A percentile compares a stretch with the other conserved stretches of the same genome.
Evolutionary conservation across 2,329 filamentous ascomycete genomes (phyloP).

Genomic region (Salinomyces thailandicus): DNA sequence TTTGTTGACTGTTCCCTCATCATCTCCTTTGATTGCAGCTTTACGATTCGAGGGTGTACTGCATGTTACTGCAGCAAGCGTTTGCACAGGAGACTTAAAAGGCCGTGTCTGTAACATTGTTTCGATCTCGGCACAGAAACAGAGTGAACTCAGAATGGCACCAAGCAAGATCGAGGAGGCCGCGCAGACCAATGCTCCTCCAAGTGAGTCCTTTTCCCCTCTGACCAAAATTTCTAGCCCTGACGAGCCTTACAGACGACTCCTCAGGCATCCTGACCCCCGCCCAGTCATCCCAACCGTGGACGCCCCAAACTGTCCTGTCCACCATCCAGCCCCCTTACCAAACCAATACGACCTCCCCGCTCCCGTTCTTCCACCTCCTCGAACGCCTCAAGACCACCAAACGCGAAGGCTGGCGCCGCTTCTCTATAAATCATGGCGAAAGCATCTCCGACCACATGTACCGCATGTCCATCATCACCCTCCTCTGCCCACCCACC

Average conservation of each 20-base stretch:
- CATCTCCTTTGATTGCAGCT: too few relatives aligned
- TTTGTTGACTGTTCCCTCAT: too few relatives aligned
- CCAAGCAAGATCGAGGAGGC: constrained; percentile 6
- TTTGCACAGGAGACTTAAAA: too few relatives aligned
- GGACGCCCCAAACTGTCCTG: constrained; percentile 47
- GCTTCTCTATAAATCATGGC: constrained; percentile 65
- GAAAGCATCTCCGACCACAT: constrained; percentile 98
- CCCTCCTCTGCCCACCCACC: constrained; percentile 74
- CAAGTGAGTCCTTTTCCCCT: constrained; percentile 18
- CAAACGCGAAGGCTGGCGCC: constrained; percentile 89
- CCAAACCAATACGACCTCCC: constrained; percentile 55
- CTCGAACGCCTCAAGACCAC: constrained; percentile 91
- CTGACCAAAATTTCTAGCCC: constrained; percentile 2
- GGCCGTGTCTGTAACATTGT: too few relatives aligned
- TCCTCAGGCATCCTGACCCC: constrained; percentile 27
- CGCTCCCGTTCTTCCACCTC: constrained; percentile 86
- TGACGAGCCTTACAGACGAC: constrained; percentile 17
- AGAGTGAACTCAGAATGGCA: too few relatives aligned
- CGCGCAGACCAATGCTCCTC: constrained; percentile 30
- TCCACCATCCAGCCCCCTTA: constrained; percentile 50
- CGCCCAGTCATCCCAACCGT: constrained; percentile 25
- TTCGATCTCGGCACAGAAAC: too few relatives aligned
- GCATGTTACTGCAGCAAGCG: too few relatives aligned
- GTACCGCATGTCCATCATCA: constrained; percentile 98
- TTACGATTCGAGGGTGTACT: too few relatives aligned